These are phyloP conservation scores for Prinsepia uniflora DNA, from an alignment of 306 rosid species.

Conservation along the genomic window DNA sequence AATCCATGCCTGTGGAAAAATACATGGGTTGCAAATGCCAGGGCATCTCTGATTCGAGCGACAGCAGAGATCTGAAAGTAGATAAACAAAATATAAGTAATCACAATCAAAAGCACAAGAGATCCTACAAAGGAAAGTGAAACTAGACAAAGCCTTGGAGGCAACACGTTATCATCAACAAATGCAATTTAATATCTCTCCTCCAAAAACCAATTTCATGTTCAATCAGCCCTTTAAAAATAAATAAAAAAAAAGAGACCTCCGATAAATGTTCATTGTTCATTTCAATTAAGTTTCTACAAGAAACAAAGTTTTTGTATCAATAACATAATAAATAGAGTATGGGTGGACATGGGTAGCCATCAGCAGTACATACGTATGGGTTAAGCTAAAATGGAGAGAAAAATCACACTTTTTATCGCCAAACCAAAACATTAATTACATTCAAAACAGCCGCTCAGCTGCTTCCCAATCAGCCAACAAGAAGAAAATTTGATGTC, in stretches of 20 bases:
- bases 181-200: neutral
- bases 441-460: neutral
- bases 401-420: neutral
- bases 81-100: neutral
- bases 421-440: neutral
- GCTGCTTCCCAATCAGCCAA: conserved; percentile 2
- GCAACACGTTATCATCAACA: neutral
- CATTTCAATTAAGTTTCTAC: neutral
- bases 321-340: neutral
- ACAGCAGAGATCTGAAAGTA: conserved; percentile 73
- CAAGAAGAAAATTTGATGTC: neutral
- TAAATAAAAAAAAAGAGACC: neutral
- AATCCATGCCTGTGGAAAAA: conserved; percentile 76
- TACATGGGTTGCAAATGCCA: conserved; percentile 83
- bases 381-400: neutral
- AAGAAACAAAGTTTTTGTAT: neutral
- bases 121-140: neutral
- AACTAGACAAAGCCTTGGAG: neutral
- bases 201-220: neutral
- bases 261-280: neutral
- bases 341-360: neutral
- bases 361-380: neutral
- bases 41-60: conserved; percentile 80
- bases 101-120: neutral
- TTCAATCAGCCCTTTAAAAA: neutral